These are phyloP conservation scores for Hygrophorus pudorinus DNA, from an alignment of 768 basidiomycete species.

Conservation along the genomic window DNA sequence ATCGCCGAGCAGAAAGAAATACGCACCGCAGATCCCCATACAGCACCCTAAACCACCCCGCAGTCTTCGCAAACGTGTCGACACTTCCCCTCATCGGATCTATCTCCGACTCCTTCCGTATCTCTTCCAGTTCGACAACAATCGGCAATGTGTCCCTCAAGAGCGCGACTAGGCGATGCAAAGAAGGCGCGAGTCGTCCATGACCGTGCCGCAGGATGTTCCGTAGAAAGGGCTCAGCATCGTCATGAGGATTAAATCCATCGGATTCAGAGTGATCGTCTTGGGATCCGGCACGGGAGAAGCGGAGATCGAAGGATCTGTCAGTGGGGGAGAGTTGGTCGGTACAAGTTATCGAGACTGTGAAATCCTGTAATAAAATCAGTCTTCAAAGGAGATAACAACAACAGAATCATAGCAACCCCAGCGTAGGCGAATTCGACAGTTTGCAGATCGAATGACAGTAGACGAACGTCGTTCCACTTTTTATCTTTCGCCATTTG, in stretches of 20 bases:
- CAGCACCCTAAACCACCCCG: constrained; percentile 73
- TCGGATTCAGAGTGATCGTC: constrained; percentile 17
- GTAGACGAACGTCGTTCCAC: constrained; percentile 70
- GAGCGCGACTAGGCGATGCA: constrained; percentile 57
- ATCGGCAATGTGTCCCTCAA: constrained; percentile 74
- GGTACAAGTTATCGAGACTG: constrained; percentile 68
- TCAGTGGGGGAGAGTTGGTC: constrained; percentile 62
- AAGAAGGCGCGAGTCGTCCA: constrained; percentile 51
- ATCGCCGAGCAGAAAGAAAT: background rate
- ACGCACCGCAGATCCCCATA: constrained; percentile 58
- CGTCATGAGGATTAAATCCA: constrained; percentile 64
- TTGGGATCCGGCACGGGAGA: constrained; percentile 38
- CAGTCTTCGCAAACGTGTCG: constrained; percentile 68
- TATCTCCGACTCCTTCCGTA: constrained; percentile 18
- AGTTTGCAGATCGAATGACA: constrained; percentile 86
- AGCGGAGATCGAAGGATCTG: constrained; percentile 65
- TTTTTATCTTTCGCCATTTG: constrained; percentile 67
- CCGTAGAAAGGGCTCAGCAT: constrained; percentile 68
- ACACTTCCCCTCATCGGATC: constrained; percentile 23
- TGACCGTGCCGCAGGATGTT: constrained; percentile 57
- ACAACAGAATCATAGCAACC: constrained; percentile 22
- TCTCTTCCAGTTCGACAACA: constrained; percentile 57
- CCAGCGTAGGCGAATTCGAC: constrained; percentile 80
- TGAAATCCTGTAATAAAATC: constrained; percentile 44
- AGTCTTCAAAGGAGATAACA: background rate